Evolutionary conservation across 768 basidiomycete species (phyloP).

Genomic region (Calocera viscosa): DNA sequence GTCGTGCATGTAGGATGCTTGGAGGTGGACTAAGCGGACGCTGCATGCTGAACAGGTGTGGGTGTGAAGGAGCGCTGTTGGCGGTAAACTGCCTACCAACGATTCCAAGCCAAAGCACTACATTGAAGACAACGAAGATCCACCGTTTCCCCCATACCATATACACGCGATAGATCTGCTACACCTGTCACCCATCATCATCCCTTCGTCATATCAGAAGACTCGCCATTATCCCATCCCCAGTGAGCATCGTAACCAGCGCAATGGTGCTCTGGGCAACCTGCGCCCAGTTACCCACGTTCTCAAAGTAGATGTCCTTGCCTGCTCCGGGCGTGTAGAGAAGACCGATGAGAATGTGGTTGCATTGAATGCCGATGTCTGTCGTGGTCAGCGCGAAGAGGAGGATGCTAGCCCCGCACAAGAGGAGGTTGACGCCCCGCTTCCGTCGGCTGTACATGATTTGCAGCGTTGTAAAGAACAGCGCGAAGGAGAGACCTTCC

Average conservation of each 20-base stretch:
- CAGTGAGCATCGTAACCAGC: background rate
- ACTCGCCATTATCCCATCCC: slow-evolving; percentile 4
- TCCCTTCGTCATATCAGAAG: background rate
- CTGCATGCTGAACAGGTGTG: background rate
- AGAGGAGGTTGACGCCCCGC: background rate
- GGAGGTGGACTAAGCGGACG: background rate
- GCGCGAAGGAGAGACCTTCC: background rate
- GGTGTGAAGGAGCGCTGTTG: background rate
- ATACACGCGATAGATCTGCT: background rate
- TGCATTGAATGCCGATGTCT: background rate
- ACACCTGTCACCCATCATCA: background rate
- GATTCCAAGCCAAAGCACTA: background rate
- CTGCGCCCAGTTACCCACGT: background rate
- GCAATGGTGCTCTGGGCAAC: background rate
- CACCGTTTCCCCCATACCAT: background rate
- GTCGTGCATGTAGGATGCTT: background rate
- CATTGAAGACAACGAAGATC: background rate
- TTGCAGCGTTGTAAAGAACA: background rate
- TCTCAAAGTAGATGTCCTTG: background rate
- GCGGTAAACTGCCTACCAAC: background rate
- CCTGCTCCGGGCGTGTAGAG: background rate
- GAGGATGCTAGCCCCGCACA: background rate
- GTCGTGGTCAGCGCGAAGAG: background rate
- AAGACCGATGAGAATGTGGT: background rate
- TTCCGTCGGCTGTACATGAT: background rate